Percentiles rank a stretch among this genome's conserved stretches.
These are phyloP conservation scores for Parascedosporium putredinis DNA, from an alignment of 2,329 filamentous ascomycete species.

Conservation along the genomic window DNA sequence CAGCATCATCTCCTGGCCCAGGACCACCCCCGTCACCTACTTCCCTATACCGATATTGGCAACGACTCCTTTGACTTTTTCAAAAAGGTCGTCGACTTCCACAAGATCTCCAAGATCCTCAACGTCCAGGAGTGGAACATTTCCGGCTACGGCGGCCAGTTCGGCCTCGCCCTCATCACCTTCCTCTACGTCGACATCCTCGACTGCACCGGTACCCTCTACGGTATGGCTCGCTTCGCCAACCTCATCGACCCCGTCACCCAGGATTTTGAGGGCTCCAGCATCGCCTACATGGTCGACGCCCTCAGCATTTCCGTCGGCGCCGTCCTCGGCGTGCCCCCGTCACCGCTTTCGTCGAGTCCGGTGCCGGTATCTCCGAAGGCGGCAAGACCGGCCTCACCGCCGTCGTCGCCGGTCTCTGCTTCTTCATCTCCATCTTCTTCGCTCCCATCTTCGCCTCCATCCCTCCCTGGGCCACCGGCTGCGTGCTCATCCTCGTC, in stretches of 20 bases:
- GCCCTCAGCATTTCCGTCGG: constrained; percentile 62
- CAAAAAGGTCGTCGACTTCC: constrained; percentile 77
- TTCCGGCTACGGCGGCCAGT: constrained; percentile 58
- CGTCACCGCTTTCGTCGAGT: constrained; percentile 66
- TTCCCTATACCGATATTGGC: constrained; percentile 66
- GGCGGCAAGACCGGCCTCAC: constrained; percentile 65
- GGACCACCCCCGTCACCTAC: constrained; percentile 64
- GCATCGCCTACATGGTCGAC: constrained; percentile 66
- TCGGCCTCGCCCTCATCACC: constrained; percentile 69
- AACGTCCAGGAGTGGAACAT: constrained; percentile 67
- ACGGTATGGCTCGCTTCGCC: constrained; percentile 72
- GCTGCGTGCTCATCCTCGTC: constrained; percentile 77
- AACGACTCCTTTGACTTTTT: constrained; percentile 73
- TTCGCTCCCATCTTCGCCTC: constrained; percentile 69
- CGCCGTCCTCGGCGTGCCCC: constrained; percentile 57
- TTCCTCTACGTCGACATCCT: constrained; percentile 75
- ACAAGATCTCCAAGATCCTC: constrained; percentile 60
- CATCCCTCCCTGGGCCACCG: constrained; percentile 71
- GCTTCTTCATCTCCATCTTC: constrained; percentile 63
- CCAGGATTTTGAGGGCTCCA: constrained; percentile 78
- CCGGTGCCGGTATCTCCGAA: constrained; percentile 64
- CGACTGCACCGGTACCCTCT: constrained; percentile 66
- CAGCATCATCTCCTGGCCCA: constrained; percentile 81
- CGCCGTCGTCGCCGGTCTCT: constrained; percentile 56
- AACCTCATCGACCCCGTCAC: constrained; percentile 53